Evolutionary conservation across 2,329 filamentous ascomycete genomes (phyloP).

Genomic region (Colletotrichum australisinense): DNA sequence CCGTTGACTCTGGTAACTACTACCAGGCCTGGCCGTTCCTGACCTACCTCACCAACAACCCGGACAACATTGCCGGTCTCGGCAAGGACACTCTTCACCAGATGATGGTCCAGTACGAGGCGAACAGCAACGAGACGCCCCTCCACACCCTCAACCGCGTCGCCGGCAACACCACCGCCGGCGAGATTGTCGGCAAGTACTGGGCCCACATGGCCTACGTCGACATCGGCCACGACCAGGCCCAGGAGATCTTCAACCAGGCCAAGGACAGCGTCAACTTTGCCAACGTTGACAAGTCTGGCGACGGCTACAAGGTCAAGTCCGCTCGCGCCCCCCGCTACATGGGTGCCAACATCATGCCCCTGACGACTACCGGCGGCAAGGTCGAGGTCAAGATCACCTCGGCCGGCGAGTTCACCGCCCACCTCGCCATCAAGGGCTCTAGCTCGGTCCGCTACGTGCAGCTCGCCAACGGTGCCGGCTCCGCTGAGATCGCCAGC

Average conservation of each 20-base stretch:
- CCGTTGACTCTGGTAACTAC: slow-evolving; percentile 55
- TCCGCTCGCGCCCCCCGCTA: slow-evolving; percentile 55
- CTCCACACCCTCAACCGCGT: slow-evolving; percentile 58
- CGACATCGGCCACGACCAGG: slow-evolving; percentile 58
- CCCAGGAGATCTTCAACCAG: slow-evolving; percentile 49
- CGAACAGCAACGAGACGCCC: slow-evolving; percentile 60
- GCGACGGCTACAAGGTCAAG: slow-evolving; percentile 55
- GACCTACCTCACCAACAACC: slow-evolving; percentile 60
- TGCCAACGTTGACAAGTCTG: slow-evolving; percentile 52
- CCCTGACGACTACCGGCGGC: slow-evolving; percentile 50
- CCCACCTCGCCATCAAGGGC: slow-evolving; percentile 51
- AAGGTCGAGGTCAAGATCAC: slow-evolving; percentile 48
- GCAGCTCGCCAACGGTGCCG: slow-evolving; percentile 46
- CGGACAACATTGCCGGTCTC: slow-evolving; percentile 53
- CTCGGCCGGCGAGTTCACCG: slow-evolving; percentile 50
- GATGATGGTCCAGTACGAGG: slow-evolving; percentile 55
- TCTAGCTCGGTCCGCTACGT: slow-evolving; percentile 50
- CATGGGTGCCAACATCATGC: slow-evolving; percentile 62
- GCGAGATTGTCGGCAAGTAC: slow-evolving; percentile 58
- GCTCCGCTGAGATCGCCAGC: slow-evolving; percentile 45
- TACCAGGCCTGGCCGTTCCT: slow-evolving; percentile 65
- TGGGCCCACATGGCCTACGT: slow-evolving; percentile 66
- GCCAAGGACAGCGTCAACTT: slow-evolving; percentile 52
- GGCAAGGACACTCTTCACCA: slow-evolving; percentile 54
- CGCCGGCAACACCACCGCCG: slow-evolving; percentile 44